phyloP scores from a whole-genome alignment of 1,284 basidiomycete genomes.

The Sporisorium reilianum region DNA sequence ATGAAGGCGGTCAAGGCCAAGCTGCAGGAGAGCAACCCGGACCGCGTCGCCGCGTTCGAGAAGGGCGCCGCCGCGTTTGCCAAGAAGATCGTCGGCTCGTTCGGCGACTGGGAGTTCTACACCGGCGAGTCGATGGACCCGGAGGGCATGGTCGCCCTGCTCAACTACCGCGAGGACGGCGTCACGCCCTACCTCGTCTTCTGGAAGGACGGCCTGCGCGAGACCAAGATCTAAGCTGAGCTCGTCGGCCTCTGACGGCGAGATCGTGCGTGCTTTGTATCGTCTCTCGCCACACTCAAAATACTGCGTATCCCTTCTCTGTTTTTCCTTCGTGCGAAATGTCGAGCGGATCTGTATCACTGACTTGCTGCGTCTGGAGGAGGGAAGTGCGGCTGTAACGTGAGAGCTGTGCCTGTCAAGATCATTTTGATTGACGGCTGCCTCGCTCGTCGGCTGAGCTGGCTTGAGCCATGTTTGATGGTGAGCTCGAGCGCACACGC shows the following conservation, averaged over 20 bases:
- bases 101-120: conserved; percentile 91
- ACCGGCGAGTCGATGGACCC: conserved; percentile 78
- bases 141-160: conserved; percentile 69
- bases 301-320: not conserved
- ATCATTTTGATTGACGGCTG: too few species aligned
- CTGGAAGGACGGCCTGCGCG: conserved; percentile 69
- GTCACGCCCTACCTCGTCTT: conserved; percentile 76
- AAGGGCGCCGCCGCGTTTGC: conserved; percentile 76
- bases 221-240: conserved; percentile 65
- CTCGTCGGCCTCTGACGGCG: not conserved
- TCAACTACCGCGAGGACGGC: conserved; percentile 74
- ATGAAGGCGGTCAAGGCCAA: conserved; percentile 82
- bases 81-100: conserved; percentile 83
- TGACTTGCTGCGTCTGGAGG: not conserved
- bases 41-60: conserved; percentile 85
- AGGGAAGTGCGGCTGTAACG: too few species aligned
- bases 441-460: too few species aligned
- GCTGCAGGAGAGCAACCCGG: conserved; percentile 73
- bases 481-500: too few species aligned
- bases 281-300: not conserved
- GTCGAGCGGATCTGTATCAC: conserved; percentile 12
- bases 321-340: not conserved
- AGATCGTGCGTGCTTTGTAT: conserved; percentile 1
- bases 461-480: too few species aligned
- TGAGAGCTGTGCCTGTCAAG: too few species aligned